These are phyloP conservation scores for Punica granatum DNA, from an alignment of 345 rosid species.

Conservation along the genomic window DNA sequence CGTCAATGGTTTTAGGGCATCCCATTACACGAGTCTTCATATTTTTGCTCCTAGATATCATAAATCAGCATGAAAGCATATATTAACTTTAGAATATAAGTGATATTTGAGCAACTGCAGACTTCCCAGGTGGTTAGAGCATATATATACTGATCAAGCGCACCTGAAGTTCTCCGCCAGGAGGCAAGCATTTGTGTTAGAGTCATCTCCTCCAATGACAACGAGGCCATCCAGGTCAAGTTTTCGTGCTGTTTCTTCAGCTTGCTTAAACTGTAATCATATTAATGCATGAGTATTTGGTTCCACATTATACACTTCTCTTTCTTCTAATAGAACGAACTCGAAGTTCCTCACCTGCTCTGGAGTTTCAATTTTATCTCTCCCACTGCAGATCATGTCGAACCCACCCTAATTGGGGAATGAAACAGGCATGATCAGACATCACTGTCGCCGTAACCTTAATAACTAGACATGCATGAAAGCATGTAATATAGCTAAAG, in stretches of 20 bases:
- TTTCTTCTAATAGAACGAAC: background rate
- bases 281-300: constrained; percentile 6
- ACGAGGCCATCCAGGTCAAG: constrained; percentile 92
- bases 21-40: constrained; percentile 86
- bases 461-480: background rate
- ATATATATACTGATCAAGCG: background rate
- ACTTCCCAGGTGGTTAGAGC: background rate
- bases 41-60: constrained; percentile 56
- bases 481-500: background rate
- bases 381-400: constrained; percentile 99
- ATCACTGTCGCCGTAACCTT: background rate
- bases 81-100: background rate
- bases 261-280: constrained; percentile 84
- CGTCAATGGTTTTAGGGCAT: constrained; percentile 99
- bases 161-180: constrained; percentile 93
- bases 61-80: background rate
- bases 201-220: constrained; percentile 98
- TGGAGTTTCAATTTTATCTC: constrained; percentile 99
- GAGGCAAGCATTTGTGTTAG: constrained; percentile 96
- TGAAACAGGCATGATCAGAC: background rate
- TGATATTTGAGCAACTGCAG: background rate
- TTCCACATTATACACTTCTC: background rate
- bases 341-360: constrained; percentile 58
- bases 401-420: constrained; percentile 75
- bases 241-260: constrained; percentile 81